Base-by-base conservation (phyloP, 805 yeast species). In the Hermanozyma aechmeae region DNA sequence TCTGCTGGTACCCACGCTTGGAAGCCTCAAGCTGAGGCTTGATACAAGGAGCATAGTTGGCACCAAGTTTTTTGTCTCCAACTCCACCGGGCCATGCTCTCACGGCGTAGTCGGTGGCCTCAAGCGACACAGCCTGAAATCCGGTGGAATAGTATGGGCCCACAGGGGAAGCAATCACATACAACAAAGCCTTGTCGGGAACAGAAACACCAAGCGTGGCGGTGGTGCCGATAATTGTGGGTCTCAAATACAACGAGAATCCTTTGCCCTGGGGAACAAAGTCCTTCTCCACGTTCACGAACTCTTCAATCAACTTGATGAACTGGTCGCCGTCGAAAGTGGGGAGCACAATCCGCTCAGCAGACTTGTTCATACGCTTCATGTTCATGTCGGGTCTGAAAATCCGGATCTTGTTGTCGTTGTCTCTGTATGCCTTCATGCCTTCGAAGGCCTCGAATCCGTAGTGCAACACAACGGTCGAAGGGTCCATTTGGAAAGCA, bases 71-170 rank as follows among this genome's bases (percentile, higher is more conserved):
- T 59, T 75, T 79, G 73, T 89, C 81, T 61, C 98, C 98, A 46
- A 77, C 86, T 58, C 97, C 98, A 50, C 95, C 95, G 52, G 97
- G 97, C 97, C 97, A 89, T 17, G 98, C 97, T 66, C 98, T 82
- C 19, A 87, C 87, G 28, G 95, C 95, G 46, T 83, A 77, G 53
- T 85, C 95, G 20, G 96, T 87, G 42, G 97, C 96, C 63, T 89
- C 96, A 40, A 92, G 71, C 37, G 74, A 69, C 31, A 92, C 95
- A 24, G 97, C 96, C 62, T 87, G 86, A 76, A 89, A 89, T 13
- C 97, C 96, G 13, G 95, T 81, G 48, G 44, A 35, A 30, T 40
- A 85, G 71, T 89, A 92, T 15, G 97, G 96, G 28, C 97, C 97
- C 17, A 89, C 97, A 16, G 97, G 97, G 12, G 95, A 84, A 25